A percentile compares a stretch with the other conserved stretches of the same genome.
phyloP scores from a whole-genome alignment of 306 rosid genomes.

The Morella rubra region DNA sequence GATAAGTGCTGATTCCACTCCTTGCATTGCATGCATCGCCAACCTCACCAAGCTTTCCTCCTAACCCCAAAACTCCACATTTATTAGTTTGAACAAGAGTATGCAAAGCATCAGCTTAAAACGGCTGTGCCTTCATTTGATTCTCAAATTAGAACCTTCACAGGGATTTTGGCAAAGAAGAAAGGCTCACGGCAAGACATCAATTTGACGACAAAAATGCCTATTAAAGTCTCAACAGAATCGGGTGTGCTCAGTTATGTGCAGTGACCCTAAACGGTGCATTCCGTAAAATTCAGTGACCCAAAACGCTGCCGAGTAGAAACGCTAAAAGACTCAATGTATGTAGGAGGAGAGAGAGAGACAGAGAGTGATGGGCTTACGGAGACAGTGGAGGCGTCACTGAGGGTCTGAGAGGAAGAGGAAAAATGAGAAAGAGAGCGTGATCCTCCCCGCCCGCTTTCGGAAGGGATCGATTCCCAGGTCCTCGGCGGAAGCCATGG shows the following conservation, averaged over 20 bases:
- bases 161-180: neutral
- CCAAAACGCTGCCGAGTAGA: neutral
- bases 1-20: slow-evolving; percentile 64
- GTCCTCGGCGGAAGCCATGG: slow-evolving; percentile 78
- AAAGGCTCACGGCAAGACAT: neutral
- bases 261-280: neutral
- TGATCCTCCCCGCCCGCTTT: slow-evolving; percentile 37
- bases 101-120: neutral
- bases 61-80: slow-evolving; percentile 38
- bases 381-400: slow-evolving; percentile 55
- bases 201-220: neutral
- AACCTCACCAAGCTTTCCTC: slow-evolving; percentile 81
- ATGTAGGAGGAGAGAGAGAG: neutral
- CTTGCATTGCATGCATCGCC: slow-evolving; percentile 75
- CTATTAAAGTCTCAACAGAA: neutral
- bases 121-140: neutral
- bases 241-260: neutral
- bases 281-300: neutral
- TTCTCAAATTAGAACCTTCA: neutral
- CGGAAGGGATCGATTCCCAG: slow-evolving; percentile 75
- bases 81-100: neutral
- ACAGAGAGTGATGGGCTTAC: slow-evolving; percentile 43
- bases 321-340: neutral
- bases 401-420: slow-evolving; percentile 29
- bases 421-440: slow-evolving; percentile 3